Evolutionary conservation across 345 rosid species (phyloP).

Genomic region (Fremontodendron californicum): DNA sequence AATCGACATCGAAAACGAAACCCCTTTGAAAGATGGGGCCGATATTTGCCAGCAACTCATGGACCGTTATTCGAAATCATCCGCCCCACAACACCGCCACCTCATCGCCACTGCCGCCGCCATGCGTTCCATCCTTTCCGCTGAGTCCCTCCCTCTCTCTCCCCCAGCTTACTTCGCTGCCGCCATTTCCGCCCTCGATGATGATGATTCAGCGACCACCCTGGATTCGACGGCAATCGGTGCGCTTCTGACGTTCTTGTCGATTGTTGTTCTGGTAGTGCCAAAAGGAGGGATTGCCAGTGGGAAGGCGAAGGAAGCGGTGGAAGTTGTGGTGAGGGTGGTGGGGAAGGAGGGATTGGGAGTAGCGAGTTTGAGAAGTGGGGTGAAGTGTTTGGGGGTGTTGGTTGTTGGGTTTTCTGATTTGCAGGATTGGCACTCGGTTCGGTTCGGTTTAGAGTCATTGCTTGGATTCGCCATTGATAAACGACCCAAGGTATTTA

Average conservation of each 20-base stretch:
- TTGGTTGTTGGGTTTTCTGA: constrained; percentile 57
- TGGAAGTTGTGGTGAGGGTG: constrained; percentile 43
- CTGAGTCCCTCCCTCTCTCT: constrained; percentile 54
- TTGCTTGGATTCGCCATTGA: constrained; percentile 64
- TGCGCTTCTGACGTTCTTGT: constrained; percentile 64
- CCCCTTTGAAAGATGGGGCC: constrained; percentile 18
- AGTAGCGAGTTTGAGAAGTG: constrained; percentile 60
- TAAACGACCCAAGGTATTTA: constrained; percentile 79
- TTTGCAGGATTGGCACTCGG: constrained; percentile 68
- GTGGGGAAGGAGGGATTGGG: constrained; percentile 51
- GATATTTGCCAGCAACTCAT: constrained; percentile 84
- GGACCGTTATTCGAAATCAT: constrained; percentile 79
- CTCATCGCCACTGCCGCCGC: constrained; percentile 87
- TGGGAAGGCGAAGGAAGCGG: constrained; percentile 56
- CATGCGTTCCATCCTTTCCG: constrained; percentile 72
- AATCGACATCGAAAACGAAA: constrained; percentile 15
- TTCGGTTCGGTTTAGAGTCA: constrained; percentile 43
- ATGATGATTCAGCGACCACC: constrained; percentile 30
- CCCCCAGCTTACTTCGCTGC: constrained; percentile 75
- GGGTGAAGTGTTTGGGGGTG: constrained; percentile 75
- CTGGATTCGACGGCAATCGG: constrained; percentile 54
- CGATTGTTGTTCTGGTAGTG: constrained; percentile 55
- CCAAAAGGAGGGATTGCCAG: constrained; percentile 48
- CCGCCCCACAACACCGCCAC: constrained; percentile 87
- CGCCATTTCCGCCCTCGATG: constrained; percentile 56